Conservation (phyloP, 192 early-diverging fungal genomes). For the Coemansia sp. region DNA sequence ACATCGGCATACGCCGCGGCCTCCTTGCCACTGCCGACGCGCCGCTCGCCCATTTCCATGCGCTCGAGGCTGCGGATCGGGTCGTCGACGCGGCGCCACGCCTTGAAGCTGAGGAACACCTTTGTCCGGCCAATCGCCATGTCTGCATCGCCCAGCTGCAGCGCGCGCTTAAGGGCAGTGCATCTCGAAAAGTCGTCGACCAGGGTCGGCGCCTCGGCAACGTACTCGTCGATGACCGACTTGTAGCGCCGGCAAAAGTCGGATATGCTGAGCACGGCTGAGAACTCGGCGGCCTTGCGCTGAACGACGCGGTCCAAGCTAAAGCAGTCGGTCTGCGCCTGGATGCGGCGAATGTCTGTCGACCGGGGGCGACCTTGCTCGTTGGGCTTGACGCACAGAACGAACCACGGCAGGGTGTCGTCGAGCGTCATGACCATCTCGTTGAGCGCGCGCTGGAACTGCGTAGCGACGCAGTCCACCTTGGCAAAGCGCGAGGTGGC, state of each 20-base stretch:
- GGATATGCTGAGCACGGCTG: conserved; percentile 32
- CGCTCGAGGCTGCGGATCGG: conserved; percentile 61
- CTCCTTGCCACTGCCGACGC: conserved; percentile 18
- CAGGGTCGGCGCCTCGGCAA: conserved; percentile 19
- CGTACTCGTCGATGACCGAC: conserved; percentile 44
- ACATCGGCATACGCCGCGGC: too few relatives aligned
- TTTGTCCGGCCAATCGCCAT: conserved; percentile 57
- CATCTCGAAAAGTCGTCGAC: conserved; percentile 23
- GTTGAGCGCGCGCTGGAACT: conserved; percentile 65
- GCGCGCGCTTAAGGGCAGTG: conserved; percentile 40
- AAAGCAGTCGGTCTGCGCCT: conserved; percentile 39
- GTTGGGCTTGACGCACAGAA: conserved; percentile 64
- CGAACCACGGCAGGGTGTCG: conserved; percentile 74
- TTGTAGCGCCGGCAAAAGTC: conserved; percentile 54
- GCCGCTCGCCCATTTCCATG: conserved; percentile 59
- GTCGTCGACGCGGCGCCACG: conserved; percentile 84
- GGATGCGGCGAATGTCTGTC: conserved; percentile 43
- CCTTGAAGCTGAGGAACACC: conserved; percentile 70
- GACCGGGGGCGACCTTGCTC: conserved; percentile 34
- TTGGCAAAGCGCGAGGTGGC: conserved; percentile 53
- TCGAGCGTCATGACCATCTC: conserved; percentile 68
- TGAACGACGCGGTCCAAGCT: conserved; percentile 28
- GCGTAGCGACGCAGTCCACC: conserved; percentile 62
- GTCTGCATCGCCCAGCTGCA: conserved; percentile 50
- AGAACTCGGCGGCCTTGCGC: conserved; percentile 47